Evolutionary conservation across 2,329 filamentous ascomycete species (phyloP).

Genomic region (Talaromyces sp.): DNA sequence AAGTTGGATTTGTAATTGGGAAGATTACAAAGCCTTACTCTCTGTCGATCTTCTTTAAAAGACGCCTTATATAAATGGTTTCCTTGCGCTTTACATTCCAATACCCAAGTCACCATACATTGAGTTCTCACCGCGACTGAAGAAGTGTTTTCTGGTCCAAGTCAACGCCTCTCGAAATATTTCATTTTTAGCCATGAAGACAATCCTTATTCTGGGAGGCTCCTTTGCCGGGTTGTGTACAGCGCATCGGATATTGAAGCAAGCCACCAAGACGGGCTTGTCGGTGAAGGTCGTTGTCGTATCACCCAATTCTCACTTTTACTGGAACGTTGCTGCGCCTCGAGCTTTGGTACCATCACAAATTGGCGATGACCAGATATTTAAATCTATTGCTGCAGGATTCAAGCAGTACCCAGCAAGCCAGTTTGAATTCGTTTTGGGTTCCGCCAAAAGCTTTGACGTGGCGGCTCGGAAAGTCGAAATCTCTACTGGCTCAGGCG

Average conservation of each 20-base stretch:
- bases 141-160: background rate
- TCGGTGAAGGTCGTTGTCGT: constrained; percentile 6
- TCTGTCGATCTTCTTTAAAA: background rate
- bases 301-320: constrained; percentile 7
- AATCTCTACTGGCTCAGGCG: background rate
- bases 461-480: background rate
- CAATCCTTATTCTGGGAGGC: constrained; percentile 8
- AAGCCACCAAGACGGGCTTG: background rate
- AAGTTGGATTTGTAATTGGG: background rate
- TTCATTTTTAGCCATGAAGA: constrained; percentile 3
- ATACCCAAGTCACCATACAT: background rate
- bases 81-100: background rate
- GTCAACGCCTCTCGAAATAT: background rate
- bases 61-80: background rate
- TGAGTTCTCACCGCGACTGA: background rate
- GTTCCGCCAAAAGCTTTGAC: constrained; percentile 3
- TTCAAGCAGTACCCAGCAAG: constrained; percentile 6
- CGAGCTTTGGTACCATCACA: constrained; percentile 3
- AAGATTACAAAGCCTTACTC: background rate
- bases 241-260: constrained; percentile 9
- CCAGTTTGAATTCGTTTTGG: constrained; percentile 7
- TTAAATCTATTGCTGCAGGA: background rate
- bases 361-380: constrained; percentile 3
- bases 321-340: constrained; percentile 8
- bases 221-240: background rate